Evolutionary conservation across 2,329 filamentous ascomycete species (phyloP).

Genomic region (Orbilia oligospora): DNA sequence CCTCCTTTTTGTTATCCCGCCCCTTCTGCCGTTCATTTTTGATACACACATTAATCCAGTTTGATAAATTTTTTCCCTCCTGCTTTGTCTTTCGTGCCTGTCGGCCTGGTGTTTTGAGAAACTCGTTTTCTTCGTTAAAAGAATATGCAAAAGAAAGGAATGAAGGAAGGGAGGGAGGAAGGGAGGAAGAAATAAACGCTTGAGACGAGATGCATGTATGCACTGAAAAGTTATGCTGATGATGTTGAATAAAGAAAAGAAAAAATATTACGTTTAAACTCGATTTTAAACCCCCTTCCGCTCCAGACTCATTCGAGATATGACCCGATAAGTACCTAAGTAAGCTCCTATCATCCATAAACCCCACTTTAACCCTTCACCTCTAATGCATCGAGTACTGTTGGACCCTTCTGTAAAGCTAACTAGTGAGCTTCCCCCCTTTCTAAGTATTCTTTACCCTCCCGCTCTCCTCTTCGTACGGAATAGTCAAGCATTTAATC

Average conservation of each 20-base stretch:
- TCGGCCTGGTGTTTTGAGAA: not conserved
- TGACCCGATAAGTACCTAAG: not conserved
- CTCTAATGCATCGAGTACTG: not conserved
- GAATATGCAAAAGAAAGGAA: conserved; percentile 1
- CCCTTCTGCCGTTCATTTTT: not conserved
- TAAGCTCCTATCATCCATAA: not conserved
- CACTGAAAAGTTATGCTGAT: not conserved
- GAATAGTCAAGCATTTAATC: conserved; percentile 95
- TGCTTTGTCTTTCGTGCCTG: not conserved
- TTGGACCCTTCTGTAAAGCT: not conserved
- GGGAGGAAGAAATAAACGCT: too few relatives aligned
- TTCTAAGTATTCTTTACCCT: conserved; percentile 49
- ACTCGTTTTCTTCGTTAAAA: conserved; percentile 12
- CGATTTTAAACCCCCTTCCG: not conserved
- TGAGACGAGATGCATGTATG: conserved; percentile 4
- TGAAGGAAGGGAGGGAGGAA: too few relatives aligned
- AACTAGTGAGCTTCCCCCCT: not conserved
- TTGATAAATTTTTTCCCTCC: not conserved
- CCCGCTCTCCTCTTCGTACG: conserved; percentile 68
- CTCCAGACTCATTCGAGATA: not conserved
- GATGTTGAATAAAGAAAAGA: too few relatives aligned
- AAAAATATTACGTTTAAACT: not conserved
- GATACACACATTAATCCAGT: too few relatives aligned
- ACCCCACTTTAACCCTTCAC: not conserved
- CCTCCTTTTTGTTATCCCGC: not conserved